phyloP scores from a whole-genome alignment of 2,329 filamentous ascomycete genomes.

The Exophiala sideris region DNA sequence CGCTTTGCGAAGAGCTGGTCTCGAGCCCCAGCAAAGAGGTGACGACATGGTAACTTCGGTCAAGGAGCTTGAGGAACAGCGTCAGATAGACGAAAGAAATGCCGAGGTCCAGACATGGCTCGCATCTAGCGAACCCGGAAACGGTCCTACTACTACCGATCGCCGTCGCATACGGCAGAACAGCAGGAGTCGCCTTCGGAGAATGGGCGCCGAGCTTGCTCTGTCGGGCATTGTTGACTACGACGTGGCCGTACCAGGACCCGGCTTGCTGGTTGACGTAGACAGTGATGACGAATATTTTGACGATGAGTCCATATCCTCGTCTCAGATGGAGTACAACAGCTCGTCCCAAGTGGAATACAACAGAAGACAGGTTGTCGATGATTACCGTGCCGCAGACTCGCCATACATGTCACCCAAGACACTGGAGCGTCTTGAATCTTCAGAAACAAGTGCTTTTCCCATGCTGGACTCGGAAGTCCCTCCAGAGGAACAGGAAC shows the following conservation, averaged over 20 bases:
- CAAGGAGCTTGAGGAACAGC: conserved; percentile 49
- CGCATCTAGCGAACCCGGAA: conserved; percentile 46
- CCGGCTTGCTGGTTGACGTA: conserved; percentile 48
- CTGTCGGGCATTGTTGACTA: conserved; percentile 34
- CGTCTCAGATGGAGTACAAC: conserved; percentile 9
- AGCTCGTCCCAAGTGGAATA: not conserved
- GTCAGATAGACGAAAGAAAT: conserved; percentile 50
- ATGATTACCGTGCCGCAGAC: conserved; percentile 31
- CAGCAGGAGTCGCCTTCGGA: conserved; percentile 28
- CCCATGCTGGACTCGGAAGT: conserved; percentile 27
- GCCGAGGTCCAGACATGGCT: conserved; percentile 55
- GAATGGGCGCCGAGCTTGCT: conserved; percentile 38
- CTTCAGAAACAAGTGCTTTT: conserved; percentile 28
- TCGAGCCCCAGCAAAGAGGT: conserved; percentile 46
- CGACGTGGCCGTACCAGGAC: conserved; percentile 48
- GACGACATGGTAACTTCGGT: conserved; percentile 46
- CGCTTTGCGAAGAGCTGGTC: conserved; percentile 36
- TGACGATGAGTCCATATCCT: conserved; percentile 31
- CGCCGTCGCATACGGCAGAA: conserved; percentile 12
- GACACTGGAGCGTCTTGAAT: conserved; percentile 9
- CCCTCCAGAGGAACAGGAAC: conserved; percentile 32
- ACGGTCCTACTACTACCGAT: conserved; percentile 35
- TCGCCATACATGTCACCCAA: conserved; percentile 29
- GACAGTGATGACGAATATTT: conserved; percentile 36
- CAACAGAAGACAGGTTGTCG: conserved; percentile 8